phyloP scores from a whole-genome alignment of 1,284 basidiomycete species.

The Ganoderma leucocontextum region DNA sequence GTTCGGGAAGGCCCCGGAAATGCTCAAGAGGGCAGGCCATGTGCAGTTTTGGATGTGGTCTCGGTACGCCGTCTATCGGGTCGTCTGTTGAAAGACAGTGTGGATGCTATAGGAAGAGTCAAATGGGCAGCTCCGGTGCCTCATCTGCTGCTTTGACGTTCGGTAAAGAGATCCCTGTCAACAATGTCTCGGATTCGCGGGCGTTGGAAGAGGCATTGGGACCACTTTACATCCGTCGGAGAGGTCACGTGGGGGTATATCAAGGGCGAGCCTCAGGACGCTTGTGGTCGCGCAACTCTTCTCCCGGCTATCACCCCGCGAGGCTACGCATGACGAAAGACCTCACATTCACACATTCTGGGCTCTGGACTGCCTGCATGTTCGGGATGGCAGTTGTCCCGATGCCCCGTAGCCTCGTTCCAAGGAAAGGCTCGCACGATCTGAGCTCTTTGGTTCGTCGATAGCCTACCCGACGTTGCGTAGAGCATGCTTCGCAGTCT shows the following conservation, averaged over 20 bases:
- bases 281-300: not conserved
- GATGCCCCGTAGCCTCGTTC: not conserved
- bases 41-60: not conserved
- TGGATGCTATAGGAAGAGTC: not conserved
- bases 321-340: slow-evolving; percentile 1
- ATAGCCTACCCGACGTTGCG: slow-evolving; percentile 7
- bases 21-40: not conserved
- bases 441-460: slow-evolving; percentile 5
- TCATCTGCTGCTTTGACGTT: not conserved
- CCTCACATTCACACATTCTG: not conserved
- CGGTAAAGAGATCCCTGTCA: not conserved
- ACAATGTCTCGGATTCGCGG: not conserved
- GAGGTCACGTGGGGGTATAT: slow-evolving; percentile 1
- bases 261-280: not conserved
- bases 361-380: not conserved
- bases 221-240: not conserved
- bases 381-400: not conserved
- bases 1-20: not conserved
- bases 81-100: not conserved
- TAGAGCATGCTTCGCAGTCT: slow-evolving; percentile 10
- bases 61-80: slow-evolving; percentile 8
- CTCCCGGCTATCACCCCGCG: slow-evolving; percentile 4
- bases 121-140: not conserved
- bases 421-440: not conserved
- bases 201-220: no score